Evolutionary conservation across 129 eudicot genomes (phyloP).

Genomic region (Artemisia annua): DNA sequence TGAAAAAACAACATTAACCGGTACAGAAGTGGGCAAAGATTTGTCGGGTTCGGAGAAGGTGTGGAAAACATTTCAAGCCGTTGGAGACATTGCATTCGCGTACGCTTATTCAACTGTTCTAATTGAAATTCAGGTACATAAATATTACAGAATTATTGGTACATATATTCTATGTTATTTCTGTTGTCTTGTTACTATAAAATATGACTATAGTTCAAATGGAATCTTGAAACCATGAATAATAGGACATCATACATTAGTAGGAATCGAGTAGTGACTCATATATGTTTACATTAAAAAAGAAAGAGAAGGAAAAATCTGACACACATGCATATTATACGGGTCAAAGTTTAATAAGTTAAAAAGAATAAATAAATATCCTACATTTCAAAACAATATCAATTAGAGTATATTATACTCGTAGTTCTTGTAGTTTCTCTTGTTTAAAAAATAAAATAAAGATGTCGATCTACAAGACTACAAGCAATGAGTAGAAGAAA

Average conservation of each 20-base stretch:
- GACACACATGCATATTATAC: neutral
- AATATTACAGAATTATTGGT: too few relatives aligned
- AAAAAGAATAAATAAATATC: too few relatives aligned
- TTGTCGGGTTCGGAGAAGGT: conserved; percentile 58
- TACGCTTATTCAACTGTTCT: conserved; percentile 80
- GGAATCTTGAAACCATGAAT: neutral
- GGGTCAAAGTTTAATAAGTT: neutral
- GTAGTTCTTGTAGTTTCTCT: too few relatives aligned
- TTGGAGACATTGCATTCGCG: conserved; percentile 89
- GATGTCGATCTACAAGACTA: too few relatives aligned
- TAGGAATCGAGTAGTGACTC: conserved; percentile 1
- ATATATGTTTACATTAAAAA: neutral
- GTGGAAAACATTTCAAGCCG: conserved; percentile 84
- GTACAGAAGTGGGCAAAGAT: conserved; percentile 58
- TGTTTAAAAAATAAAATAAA: too few relatives aligned
- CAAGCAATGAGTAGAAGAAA: too few relatives aligned
- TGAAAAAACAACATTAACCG: conserved; percentile 54
- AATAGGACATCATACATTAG: neutral
- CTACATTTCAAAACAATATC: too few relatives aligned
- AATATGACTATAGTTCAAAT: too few relatives aligned
- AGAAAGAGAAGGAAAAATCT: too few relatives aligned
- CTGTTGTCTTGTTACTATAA: neutral
- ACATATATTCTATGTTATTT: neutral
- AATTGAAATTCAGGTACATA: conserved; percentile 83
- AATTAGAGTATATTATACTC: too few relatives aligned